Evolutionary conservation across 345 rosid species (phyloP).

Genomic region (Clarkia xantiana): DNA sequence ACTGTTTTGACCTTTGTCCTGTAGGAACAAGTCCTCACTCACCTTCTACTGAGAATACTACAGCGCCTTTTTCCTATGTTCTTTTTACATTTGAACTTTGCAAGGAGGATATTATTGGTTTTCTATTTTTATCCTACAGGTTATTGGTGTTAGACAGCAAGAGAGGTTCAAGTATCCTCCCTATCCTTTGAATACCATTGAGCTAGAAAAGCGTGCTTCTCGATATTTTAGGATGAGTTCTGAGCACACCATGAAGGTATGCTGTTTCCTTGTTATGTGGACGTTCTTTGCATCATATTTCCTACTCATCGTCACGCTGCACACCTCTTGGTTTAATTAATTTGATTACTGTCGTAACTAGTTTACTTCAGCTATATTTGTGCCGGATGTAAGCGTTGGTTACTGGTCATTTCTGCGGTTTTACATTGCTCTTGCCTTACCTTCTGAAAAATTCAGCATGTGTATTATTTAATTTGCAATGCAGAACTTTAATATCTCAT

Average conservation of each 20-base stretch:
- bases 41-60: no score
- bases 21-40: no score
- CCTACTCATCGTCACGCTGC: not conserved
- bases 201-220: conserved; percentile 93
- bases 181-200: conserved; percentile 87
- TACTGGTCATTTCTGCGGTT: no score
- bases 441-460: no score
- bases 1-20: no score
- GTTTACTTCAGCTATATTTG: not conserved
- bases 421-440: no score
- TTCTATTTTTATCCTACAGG: conserved; percentile 25
- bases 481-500: no score
- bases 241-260: conserved; percentile 90
- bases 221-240: conserved; percentile 90
- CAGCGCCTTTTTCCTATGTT: no score
- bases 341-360: not conserved
- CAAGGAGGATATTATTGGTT: not conserved
- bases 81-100: no score
- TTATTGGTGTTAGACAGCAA: conserved; percentile 60
- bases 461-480: no score
- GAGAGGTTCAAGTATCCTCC: conserved; percentile 82
- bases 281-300: conserved; percentile 2
- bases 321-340: not conserved
- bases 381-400: no score
- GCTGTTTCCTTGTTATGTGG: conserved; percentile 4